Base-by-base conservation (phyloP, 2,329 filamentous ascomycete genomes). In the Aspergillus chevalieri region DNA sequence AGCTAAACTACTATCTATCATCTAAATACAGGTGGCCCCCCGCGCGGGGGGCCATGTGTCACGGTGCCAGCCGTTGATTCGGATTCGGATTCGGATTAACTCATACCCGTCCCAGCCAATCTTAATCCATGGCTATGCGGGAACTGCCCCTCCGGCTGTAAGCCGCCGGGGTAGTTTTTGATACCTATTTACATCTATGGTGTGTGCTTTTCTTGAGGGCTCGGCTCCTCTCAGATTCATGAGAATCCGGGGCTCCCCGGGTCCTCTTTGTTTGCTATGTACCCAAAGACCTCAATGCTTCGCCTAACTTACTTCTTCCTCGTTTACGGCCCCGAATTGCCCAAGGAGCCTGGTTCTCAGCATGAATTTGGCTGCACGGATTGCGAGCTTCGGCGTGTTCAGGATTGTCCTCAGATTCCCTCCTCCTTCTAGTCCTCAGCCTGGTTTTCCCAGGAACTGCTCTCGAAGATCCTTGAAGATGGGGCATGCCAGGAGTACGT, bases 351-450 rank as follows among this genome's bases (percentile, higher is more conserved):
- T 44, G 6, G 52, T 52, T 38, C 34, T 33, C 34, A 52, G n/a
- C 44, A 52, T 54, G 34, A 50, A 54, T 45, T 44, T 50, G 39
- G 50, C 52, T 24, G 50, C 47, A 49, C 17, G 36, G 39, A 48
- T 48, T 36, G 46, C 44, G 17, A 46, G 34, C 43, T 48, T 46
- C 36, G 42, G 46, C 42, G 45, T 48, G 41, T 38, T 51, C 12
- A 53, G 41, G 6, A 48, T 51, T 22, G n/a, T 33, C 28, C 44
- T 48, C 8, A 53, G 5, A 30, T 47, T 28, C 44, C 48, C 36
- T n/a, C 46, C 51, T 41, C 43, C 46, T 30, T 44, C 47, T 7
- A 38, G 30, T 17, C 47, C 47, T 28, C 50, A 38, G 10, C 34
- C 21, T 19, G 34, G 14, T 47, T 38, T 53, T 12, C 47, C 33